phyloP scores from a whole-genome alignment of 192 early-diverging fungal genomes.

The Cladochytrium replicatum region DNA sequence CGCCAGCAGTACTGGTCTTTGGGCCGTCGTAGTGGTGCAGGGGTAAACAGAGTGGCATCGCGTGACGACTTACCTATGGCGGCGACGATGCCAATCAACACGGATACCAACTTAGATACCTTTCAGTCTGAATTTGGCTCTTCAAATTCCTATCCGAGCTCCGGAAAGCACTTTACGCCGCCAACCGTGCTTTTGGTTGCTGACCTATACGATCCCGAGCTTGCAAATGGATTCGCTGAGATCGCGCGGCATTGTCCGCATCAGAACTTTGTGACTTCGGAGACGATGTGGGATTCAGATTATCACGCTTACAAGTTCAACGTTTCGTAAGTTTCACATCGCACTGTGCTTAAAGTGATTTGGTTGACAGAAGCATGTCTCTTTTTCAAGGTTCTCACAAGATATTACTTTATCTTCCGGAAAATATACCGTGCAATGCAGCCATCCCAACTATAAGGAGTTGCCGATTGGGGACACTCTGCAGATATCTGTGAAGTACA shows the following conservation, averaged over 20 bases:
- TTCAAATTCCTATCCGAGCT: too few relatives aligned
- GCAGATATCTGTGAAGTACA: constrained; percentile 25
- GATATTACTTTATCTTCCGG: constrained; percentile 7
- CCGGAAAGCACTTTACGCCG: too few relatives aligned
- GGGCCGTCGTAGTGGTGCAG: too few relatives aligned
- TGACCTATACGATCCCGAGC: constrained; percentile 13
- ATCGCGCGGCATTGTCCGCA: constrained; percentile 15
- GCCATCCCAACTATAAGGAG: constrained; percentile 8
- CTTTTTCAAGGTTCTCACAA: constrained; percentile 13
- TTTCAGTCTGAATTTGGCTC: too few relatives aligned
- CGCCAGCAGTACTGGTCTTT: too few relatives aligned
- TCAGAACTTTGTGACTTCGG: constrained; percentile 17
- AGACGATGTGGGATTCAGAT: constrained; percentile 6
- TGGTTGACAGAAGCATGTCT: too few relatives aligned
- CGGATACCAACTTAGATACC: too few relatives aligned
- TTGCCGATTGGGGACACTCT: constrained; percentile 15
- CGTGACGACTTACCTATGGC: too few relatives aligned
- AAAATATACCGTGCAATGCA: constrained; percentile 4
- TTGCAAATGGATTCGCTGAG: constrained; percentile 11
- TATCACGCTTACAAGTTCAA: constrained; percentile 7
- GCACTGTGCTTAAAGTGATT: background rate
- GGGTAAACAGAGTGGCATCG: too few relatives aligned
- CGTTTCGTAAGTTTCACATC: constrained; percentile 8
- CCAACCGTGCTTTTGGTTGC: constrained; percentile 14
- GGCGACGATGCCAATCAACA: too few relatives aligned